Evolutionary conservation across 139 green algal species (phyloP).

Genomic region (Picochlorum costavermella): DNA sequence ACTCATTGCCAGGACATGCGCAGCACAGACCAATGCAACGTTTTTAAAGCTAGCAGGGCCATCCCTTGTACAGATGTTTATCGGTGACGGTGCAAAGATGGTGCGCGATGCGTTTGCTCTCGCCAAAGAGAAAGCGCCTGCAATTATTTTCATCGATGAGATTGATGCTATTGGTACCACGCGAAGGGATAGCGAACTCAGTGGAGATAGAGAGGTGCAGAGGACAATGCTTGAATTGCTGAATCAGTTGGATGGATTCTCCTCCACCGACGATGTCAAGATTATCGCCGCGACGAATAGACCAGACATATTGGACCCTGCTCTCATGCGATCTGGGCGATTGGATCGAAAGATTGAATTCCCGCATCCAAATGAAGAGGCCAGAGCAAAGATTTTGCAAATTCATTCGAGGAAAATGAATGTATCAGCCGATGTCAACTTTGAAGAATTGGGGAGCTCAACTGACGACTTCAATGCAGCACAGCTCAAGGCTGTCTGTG

Average conservation of each 20-base stretch:
- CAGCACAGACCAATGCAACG: conserved; percentile 95
- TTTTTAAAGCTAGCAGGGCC: conserved; percentile 97
- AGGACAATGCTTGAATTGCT: conserved; percentile 97
- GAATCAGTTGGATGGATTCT: conserved; percentile 96
- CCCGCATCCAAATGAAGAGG: conserved; percentile 94
- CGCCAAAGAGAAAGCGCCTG: conserved; percentile 96
- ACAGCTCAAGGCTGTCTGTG: conserved; percentile 89
- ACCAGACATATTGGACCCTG: conserved; percentile 96
- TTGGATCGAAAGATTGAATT: conserved; percentile 99
- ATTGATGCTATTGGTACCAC: conserved; percentile 92
- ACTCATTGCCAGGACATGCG: conserved; percentile 84
- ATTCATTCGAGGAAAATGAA: conserved; percentile 82
- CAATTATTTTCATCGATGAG: conserved; percentile 99
- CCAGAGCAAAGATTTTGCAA: conserved; percentile 91
- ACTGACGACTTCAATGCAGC: conserved; percentile 99
- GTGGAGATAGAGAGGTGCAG: conserved; percentile 93
- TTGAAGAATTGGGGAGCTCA: conserved; percentile 89
- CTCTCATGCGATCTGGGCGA: conserved; percentile 89
- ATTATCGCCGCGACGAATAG: conserved; percentile 98
- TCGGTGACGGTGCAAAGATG: conserved; percentile 97
- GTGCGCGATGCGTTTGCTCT: conserved; percentile 95
- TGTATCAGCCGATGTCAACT: conserved; percentile 89
- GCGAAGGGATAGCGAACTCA: conserved; percentile 89
- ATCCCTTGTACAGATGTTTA: conserved; percentile 98
- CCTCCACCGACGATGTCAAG: conserved; percentile 80